Conservation (phyloP, 2,329 filamentous ascomycete genomes). For the Colletotrichum sp. region DNA sequence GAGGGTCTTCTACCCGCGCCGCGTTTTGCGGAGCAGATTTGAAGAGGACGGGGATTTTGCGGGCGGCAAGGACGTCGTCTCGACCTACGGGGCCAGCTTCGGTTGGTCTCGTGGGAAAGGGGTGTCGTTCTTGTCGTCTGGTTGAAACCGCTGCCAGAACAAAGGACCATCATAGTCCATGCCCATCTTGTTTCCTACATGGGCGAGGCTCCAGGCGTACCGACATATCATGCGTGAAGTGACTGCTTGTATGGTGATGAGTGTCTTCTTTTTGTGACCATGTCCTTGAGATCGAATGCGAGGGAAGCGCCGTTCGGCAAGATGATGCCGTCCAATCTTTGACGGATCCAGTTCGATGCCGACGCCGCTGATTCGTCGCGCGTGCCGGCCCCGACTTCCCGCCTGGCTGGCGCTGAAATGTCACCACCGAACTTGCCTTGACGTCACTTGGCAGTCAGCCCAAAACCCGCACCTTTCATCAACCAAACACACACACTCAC, state of each 20-base stretch:
- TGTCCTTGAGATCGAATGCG: not conserved
- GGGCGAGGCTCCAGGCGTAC: slow-evolving; percentile 58
- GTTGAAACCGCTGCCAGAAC: slow-evolving; percentile 43
- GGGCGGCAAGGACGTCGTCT: not conserved
- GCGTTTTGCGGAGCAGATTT: slow-evolving; percentile 22
- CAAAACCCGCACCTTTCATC: not conserved
- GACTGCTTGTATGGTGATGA: not conserved
- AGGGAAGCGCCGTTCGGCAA: not conserved
- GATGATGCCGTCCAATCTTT: not conserved
- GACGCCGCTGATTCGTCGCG: not conserved
- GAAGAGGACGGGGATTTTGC: slow-evolving; percentile 20
- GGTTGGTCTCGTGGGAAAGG: not conserved
- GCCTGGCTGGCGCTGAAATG: not conserved
- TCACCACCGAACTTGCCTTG: not conserved
- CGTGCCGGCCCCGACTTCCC: not conserved
- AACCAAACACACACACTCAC: not conserved
- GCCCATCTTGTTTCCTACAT: slow-evolving; percentile 47
- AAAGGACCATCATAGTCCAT: slow-evolving; percentile 60
- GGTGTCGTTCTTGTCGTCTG: not conserved
- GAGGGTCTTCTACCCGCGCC: slow-evolving; percentile 19
- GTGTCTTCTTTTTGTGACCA: not conserved
- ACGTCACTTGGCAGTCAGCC: slow-evolving; percentile 14
- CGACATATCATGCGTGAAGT: slow-evolving; percentile 22
- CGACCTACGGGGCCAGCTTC: not conserved
- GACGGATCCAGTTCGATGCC: not conserved